Evolutionary conservation across 2,329 filamentous ascomycete species (phyloP), one percentile per base, ranked within the genome.

Genomic region (Trichocomaceae sp.): DNA sequence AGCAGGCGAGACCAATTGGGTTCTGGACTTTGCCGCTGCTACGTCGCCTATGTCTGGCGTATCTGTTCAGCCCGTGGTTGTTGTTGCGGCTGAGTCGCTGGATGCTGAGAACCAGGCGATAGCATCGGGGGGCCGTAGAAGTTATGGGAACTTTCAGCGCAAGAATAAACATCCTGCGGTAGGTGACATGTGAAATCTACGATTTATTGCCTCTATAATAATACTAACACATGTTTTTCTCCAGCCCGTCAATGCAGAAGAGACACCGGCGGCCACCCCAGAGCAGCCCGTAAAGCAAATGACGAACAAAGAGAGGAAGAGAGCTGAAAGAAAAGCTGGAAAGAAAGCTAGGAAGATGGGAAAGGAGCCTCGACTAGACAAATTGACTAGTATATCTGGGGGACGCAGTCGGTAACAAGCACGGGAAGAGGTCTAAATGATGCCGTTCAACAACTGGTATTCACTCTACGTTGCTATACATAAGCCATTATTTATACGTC

Each of bases 1-100:
- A 47, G 68, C 71, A 0, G 73, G 73, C 17, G 74, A 76, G 58
- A 69, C 71, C 7, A 67, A 75, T 59, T 76, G 74, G 74, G 69
- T 75, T 20, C 56, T 74, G 50, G 63, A 75, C 42, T 66, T 68
- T 51, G 62, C 64, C 9, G 63, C 15, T 12, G 63, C 23, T 20
- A 41, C 37, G 2, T 44, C 50, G 5, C 13, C 35, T 10, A 33
- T 35, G 17, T 22, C 33, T 29, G n/a, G n/a, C n/a, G 45, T 15
- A 7, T n/a, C 39, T 5, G 17, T 53, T 12, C 64, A 63, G 42
- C 68, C 68, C 15, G 35, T 62, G 15, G 62, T 69, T n/a, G 59
- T 72, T 2, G 61, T 64, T 5, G 66, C n/a, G n/a, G n/a, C 68
- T 6, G 65, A 64, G 35, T 72, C 69, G 6, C 50, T 71, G 7